Evolutionary conservation across 768 basidiomycete species (phyloP), one percentile per base, ranked within the genome.

Genomic region (Lactarius indigo): DNA sequence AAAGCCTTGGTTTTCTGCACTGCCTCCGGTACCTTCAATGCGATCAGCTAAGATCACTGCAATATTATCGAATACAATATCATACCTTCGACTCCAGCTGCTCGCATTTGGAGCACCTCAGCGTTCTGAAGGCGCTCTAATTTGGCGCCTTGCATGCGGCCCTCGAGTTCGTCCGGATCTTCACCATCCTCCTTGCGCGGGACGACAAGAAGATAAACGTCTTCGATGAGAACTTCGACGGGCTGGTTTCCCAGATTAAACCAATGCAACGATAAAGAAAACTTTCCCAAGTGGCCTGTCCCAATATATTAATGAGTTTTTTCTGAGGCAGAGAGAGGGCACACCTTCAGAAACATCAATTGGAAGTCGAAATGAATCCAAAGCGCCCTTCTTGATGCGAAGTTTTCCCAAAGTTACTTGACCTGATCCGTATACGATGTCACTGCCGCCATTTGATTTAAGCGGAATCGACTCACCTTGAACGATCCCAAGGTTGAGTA

Each of bases 361-460:
- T 0, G 97, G 97, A 26, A 99, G 81, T 64, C 94, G 85, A 76
- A 98, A 97, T 76, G 96, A 94, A 78, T 98, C 97, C 58, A 99
- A 80, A 0, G 92, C 94, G 54, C 92, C 91, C 77, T 89, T 94
- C 80, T 96, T 98, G 70, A 99, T 83, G 61, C 88, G 89, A 58
- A 99, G 78, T 72, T 92, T 90, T 33, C 86, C 83, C 61, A 97
- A 81, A 8, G 88, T 90, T 59, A 93, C 76, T 77, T 91, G 88
- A 50, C 92, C 91, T 93, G 57, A 61, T 54, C 31, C 65, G 41
- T 47, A 61, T 70, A 20, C 42, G 57, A 57, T 58, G 67, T 70
- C 42, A 66, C 69, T 50, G 52, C 2, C 20, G 47, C 44, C 30
- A 55, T 35, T 30, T 12, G 23, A 37, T 54, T 30, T 35, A 61